Conservation (phyloP, 108 stramenopile genomes). For the Epithemia pelagica region DNA sequence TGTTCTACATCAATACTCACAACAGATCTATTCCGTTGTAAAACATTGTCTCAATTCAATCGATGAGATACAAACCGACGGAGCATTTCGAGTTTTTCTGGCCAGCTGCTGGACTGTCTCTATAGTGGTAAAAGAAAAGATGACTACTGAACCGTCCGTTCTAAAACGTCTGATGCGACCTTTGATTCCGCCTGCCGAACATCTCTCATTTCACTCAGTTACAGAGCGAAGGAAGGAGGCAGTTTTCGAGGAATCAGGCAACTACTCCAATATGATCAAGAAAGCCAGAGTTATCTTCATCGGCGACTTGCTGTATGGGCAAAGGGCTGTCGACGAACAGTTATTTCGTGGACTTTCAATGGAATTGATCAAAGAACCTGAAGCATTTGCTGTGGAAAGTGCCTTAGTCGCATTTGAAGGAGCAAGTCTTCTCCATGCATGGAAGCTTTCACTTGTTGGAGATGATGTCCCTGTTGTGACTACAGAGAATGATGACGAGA, state of each 20-base stretch:
- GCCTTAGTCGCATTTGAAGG: slow-evolving; percentile 73
- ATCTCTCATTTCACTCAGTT: neutral
- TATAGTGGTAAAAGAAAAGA: slow-evolving; percentile 30
- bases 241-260: neutral
- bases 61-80: slow-evolving; percentile 31
- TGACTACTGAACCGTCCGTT: slow-evolving; percentile 46
- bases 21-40: slow-evolving; percentile 69
- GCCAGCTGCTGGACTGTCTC: slow-evolving; percentile 55
- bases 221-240: neutral
- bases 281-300: neutral
- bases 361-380: slow-evolving; percentile 21
- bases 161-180: slow-evolving; percentile 59
- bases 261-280: neutral
- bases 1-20: slow-evolving; percentile 62
- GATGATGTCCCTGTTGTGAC: neutral
- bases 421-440: slow-evolving; percentile 28
- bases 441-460: slow-evolving; percentile 19
- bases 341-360: neutral
- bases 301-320: neutral
- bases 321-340: neutral
- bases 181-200: slow-evolving; percentile 19
- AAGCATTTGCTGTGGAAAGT: slow-evolving; percentile 38
- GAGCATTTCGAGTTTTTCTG: slow-evolving; percentile 45
- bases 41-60: slow-evolving; percentile 52
- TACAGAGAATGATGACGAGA: neutral